phyloP scores from a whole-genome alignment of 2,329 filamentous ascomycete genomes.

The Apiospora saccharicola region DNA sequence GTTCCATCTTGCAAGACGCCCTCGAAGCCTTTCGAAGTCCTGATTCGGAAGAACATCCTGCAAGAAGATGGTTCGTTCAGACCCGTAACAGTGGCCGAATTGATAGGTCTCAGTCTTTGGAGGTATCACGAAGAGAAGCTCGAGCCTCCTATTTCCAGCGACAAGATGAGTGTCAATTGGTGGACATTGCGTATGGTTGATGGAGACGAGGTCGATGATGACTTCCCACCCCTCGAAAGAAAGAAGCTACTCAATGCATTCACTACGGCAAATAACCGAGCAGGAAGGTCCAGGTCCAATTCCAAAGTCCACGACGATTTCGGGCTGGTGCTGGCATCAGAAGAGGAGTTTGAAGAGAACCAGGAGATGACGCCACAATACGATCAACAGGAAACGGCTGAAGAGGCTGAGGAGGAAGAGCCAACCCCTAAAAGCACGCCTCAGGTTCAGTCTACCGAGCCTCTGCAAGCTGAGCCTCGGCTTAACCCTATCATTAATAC shows the following conservation, averaged over 20 bases:
- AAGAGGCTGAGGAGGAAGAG: conserved; percentile 51
- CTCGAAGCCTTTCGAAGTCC: conserved; percentile 72
- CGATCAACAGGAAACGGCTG: conserved; percentile 58
- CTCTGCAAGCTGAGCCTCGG: conserved; percentile 47
- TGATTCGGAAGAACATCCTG: conserved; percentile 74
- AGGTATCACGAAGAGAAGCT: conserved; percentile 79
- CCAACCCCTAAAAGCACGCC: conserved; percentile 58
- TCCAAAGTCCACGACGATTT: conserved; percentile 86
- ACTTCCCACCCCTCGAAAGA: conserved; percentile 80
- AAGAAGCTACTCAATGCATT: conserved; percentile 79
- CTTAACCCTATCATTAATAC: conserved; percentile 69
- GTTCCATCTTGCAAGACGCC: conserved; percentile 73
- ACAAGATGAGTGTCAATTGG: conserved; percentile 79
- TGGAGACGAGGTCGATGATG: conserved; percentile 84
- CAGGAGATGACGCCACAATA: conserved; percentile 72
- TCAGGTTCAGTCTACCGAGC: conserved; percentile 46
- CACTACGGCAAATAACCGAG: conserved; percentile 80
- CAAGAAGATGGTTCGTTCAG: conserved; percentile 69
- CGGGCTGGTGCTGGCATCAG: conserved; percentile 76
- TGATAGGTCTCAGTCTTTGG: conserved; percentile 83
- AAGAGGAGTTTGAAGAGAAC: conserved; percentile 73
- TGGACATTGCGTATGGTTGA: conserved; percentile 87
- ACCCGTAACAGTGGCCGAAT: conserved; percentile 76
- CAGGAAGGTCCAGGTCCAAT: conserved; percentile 67
- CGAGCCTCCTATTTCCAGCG: conserved; percentile 68